phyloP scores from a whole-genome alignment of 108 stramenopile species.

The Skeletonema menzelii region DNA sequence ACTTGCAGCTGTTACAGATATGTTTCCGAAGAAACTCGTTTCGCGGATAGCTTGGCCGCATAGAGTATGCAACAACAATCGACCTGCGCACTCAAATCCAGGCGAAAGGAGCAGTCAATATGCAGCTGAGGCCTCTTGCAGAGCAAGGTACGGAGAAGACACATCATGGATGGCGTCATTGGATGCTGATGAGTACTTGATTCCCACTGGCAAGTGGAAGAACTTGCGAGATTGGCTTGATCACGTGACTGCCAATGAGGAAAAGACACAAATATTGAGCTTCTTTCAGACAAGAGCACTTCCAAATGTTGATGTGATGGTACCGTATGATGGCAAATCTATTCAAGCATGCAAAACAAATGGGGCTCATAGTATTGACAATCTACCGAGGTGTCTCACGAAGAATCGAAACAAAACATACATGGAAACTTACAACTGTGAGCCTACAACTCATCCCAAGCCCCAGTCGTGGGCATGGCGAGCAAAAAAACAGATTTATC shows the following conservation, averaged over 20 bases:
- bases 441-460: slow-evolving; percentile 40
- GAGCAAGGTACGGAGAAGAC: slow-evolving; percentile 62
- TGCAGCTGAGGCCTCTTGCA: slow-evolving; percentile 80
- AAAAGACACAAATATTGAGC: slow-evolving; percentile 49
- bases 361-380: not conserved
- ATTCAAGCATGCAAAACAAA: slow-evolving; percentile 9
- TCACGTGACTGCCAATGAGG: slow-evolving; percentile 20
- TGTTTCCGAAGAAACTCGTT: slow-evolving; percentile 41
- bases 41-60: slow-evolving; percentile 71
- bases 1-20: slow-evolving; percentile 25
- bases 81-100: slow-evolving; percentile 57
- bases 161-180: slow-evolving; percentile 81
- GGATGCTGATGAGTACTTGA: slow-evolving; percentile 83
- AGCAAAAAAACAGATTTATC: slow-evolving; percentile 47
- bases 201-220: slow-evolving; percentile 49
- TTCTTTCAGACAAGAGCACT: slow-evolving; percentile 51
- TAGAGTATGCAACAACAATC: slow-evolving; percentile 79
- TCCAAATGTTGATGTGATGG: slow-evolving; percentile 26
- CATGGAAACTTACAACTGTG: slow-evolving; percentile 47
- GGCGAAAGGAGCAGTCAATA: slow-evolving; percentile 82
- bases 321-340: slow-evolving; percentile 26
- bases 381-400: slow-evolving; percentile 18
- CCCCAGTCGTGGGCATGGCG: slow-evolving; percentile 33
- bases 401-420: slow-evolving; percentile 31
- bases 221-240: slow-evolving; percentile 27